Evolutionary conservation across 768 basidiomycete genomes (phyloP), one percentile per base, ranked within the genome.

Genomic region (Naematelia aurantialba): DNA sequence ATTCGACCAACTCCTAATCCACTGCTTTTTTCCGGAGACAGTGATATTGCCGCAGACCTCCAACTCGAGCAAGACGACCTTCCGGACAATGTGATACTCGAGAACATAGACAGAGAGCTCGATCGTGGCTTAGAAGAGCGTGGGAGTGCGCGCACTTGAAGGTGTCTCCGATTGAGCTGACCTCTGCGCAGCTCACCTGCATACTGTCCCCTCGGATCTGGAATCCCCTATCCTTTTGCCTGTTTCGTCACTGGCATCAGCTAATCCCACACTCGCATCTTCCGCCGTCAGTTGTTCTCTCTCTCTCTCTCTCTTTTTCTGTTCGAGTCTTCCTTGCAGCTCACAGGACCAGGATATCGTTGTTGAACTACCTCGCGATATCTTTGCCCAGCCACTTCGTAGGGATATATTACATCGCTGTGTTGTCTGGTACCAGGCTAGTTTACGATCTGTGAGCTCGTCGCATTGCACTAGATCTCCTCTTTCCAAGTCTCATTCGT

Each of bases 361-460:
- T 27, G 59, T 81, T 25, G 69, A 79, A 0, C 78, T 82, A 2
- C 78, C 80, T 19, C 69, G 80, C 4, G 71, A 74, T 5, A 87
- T 98, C 27, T 99, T 98, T 79, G 81, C 84, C 60, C 86, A 90
- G 66, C 90, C 92, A 42, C 84, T 92, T 45, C 89, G 94, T 51
- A 84, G 85, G 21, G 93, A 97, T 76, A 89, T 99, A 62, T 84
- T 98, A 2, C 93, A 98, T 76, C 83, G 91, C 46, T 94, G 92
- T 72, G 87, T 92, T 30, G 84, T 88, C 4, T 89, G 94, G 69
- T 83, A 96, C 73, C 85, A 87, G 42, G 90, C 96, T 70, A 83
- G 85, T 19, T 82, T 92, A 14, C 86, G 94, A n/a, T 88, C 91
- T 50, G 68, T 68, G 13, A 56, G 63, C 54, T n/a, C n/a, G n/a